Conservation (phyloP, 2,329 filamentous ascomycete genomes). For the Diplodia scrobiculata region DNA sequence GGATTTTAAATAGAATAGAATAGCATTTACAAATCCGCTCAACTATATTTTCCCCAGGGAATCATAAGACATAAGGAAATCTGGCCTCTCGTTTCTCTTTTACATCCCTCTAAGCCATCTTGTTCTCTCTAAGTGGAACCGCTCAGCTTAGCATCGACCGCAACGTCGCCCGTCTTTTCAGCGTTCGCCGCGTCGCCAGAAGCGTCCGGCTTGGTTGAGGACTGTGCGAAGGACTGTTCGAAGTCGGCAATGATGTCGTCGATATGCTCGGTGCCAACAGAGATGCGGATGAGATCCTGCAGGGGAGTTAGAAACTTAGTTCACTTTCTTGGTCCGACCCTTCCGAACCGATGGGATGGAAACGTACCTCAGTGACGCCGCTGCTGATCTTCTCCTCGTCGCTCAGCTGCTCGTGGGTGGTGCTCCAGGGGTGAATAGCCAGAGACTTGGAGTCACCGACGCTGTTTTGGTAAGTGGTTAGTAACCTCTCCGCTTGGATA, state of each 20-base stretch:
- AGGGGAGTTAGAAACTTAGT: constrained; percentile 29
- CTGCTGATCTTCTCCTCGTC: constrained; percentile 78
- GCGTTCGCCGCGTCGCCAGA: constrained; percentile 41
- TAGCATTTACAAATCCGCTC: background rate
- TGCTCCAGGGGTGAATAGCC: constrained; percentile 93
- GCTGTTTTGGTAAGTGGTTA: constrained; percentile 38
- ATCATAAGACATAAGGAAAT: background rate
- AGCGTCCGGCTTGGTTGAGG: constrained; percentile 49
- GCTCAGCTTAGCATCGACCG: constrained; percentile 35
- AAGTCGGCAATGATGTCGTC: constrained; percentile 97
- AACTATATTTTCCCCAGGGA: background rate
- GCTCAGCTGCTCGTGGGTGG: constrained; percentile 88
- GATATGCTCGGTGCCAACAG: constrained; percentile 93
- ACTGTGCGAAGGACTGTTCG: constrained; percentile 77
- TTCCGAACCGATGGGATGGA: background rate
- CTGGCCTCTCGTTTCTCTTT: background rate
- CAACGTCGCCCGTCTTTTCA: constrained; percentile 37
- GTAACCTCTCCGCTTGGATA: background rate
- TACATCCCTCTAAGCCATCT: background rate
- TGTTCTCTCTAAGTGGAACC: constrained; percentile 20
- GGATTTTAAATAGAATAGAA: background rate
- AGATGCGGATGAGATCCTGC: constrained; percentile 88
- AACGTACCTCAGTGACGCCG: constrained; percentile 72
- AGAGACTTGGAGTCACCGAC: constrained; percentile 94
- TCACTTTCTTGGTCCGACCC: background rate